Percentiles rank a stretch among this genome's conserved stretches.
These are phyloP conservation scores for Zelopaecilomyces penicillatus DNA, from an alignment of 2,329 filamentous ascomycete species.

Conservation along the genomic window DNA sequence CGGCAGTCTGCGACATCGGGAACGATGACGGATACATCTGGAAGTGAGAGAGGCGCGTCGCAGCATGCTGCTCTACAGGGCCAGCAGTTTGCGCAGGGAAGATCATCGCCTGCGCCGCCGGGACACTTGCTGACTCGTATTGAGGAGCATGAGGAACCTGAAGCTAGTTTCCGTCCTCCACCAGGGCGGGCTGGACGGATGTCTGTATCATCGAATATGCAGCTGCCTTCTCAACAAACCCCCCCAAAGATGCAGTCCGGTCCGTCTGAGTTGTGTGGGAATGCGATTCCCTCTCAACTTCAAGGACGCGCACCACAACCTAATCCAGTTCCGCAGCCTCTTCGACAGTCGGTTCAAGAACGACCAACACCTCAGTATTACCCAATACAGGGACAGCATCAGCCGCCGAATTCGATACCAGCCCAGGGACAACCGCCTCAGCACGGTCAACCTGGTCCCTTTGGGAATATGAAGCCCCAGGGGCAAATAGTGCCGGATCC, in stretches of 20 bases:
- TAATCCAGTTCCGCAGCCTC: background rate
- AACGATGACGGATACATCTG: too few relatives aligned
- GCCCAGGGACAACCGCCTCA: background rate
- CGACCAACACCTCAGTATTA: background rate
- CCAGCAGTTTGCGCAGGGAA: background rate
- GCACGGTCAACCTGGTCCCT: background rate
- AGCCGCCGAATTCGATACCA: background rate
- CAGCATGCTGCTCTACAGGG: background rate
- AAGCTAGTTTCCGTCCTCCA: background rate
- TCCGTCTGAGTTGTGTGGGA: too few relatives aligned
- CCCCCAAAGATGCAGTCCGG: background rate
- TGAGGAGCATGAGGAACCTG: conserved; percentile 13
- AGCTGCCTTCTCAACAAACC: conserved; percentile 1
- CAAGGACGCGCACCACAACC: background rate
- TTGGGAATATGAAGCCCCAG: background rate
- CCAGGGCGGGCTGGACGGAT: background rate
- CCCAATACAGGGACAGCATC: background rate
- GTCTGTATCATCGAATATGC: conserved; percentile 1
- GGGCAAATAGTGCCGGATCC: too few relatives aligned
- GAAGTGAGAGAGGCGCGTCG: background rate
- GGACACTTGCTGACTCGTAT: conserved; percentile 9
- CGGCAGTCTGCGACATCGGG: background rate
- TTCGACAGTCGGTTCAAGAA: background rate
- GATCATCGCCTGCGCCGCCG: background rate
- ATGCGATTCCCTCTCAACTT: background rate